These are phyloP conservation scores for Solanum chacoense DNA, from an alignment of 305 asterid species.

Conservation along the genomic window DNA sequence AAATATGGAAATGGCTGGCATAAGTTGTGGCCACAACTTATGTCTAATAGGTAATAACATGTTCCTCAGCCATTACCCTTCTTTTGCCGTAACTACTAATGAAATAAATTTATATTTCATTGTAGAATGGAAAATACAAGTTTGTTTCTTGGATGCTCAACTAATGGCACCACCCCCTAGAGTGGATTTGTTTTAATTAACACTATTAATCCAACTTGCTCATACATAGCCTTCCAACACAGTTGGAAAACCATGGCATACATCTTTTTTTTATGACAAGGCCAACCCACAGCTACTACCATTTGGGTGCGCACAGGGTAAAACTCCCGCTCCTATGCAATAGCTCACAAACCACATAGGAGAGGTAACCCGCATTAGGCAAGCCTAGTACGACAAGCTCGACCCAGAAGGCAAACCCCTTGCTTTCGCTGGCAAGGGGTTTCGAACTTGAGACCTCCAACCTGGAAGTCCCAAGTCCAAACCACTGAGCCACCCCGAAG, in stretches of 20 bases:
- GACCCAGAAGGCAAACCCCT: no score
- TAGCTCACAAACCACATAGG: no score
- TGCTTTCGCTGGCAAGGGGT: no score
- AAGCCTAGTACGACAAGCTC: no score
- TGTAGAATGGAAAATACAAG: neutral
- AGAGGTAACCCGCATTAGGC: no score
- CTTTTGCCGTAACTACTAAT: neutral
- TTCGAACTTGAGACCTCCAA: no score
- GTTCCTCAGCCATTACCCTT: neutral
- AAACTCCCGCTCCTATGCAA: no score
- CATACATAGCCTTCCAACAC: neutral
- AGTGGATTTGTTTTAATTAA: neutral
- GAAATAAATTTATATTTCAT: neutral
- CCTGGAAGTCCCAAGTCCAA: no score
- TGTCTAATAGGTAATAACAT: neutral
- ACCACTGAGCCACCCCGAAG: no score
- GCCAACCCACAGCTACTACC: no score
- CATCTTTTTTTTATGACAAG: neutral
- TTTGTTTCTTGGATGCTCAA: neutral
- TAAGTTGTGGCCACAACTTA: neutral
- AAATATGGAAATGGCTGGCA: neutral
- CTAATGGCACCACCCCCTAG: neutral
- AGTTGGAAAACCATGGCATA: neutral
- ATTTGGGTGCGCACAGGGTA: no score
- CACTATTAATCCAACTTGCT: neutral